Conservation (phyloP, 768 basidiomycete genomes). For the Antrodiella citrinella region DNA sequence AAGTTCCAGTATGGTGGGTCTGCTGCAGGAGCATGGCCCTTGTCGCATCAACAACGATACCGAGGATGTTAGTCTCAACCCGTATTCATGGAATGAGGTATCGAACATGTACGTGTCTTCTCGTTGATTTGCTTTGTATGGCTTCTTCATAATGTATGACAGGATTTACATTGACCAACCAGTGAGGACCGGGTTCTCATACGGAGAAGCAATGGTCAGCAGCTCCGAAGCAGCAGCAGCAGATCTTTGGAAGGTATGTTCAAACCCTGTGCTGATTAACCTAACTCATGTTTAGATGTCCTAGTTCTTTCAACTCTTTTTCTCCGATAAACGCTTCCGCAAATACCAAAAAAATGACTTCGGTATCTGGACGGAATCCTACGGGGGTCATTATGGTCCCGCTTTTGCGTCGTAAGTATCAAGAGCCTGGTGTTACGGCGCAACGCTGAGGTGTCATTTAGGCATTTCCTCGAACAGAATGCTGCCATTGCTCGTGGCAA, state of each 20-base stretch:
- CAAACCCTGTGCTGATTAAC: not conserved
- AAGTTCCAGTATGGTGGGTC: constrained; percentile 28
- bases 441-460: too few relatives aligned
- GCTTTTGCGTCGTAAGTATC: constrained; percentile 26
- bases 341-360: constrained; percentile 37
- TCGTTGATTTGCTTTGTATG: too few relatives aligned
- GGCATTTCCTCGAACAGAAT: constrained; percentile 52
- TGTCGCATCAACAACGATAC: constrained; percentile 43
- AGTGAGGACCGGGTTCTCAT: constrained; percentile 56
- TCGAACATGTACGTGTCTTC: constrained; percentile 33
- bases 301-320: constrained; percentile 57
- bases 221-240: constrained; percentile 46
- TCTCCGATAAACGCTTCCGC: constrained; percentile 45
- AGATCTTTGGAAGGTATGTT: constrained; percentile 41
- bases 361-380: constrained; percentile 60
- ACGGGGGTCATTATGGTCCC: constrained; percentile 33
- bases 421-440: too few relatives aligned
- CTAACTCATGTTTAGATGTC: not conserved
- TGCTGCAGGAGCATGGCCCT: constrained; percentile 32
- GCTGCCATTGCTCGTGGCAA: constrained; percentile 41
- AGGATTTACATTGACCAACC: constrained; percentile 58
- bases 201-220: constrained; percentile 40
- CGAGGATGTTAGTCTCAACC: constrained; percentile 36
- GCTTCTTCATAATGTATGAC: too few relatives aligned
- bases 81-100: constrained; percentile 47